Evolutionary conservation across 2,329 filamentous ascomycete species (phyloP).

Genomic region (Exophiala mesophila): DNA sequence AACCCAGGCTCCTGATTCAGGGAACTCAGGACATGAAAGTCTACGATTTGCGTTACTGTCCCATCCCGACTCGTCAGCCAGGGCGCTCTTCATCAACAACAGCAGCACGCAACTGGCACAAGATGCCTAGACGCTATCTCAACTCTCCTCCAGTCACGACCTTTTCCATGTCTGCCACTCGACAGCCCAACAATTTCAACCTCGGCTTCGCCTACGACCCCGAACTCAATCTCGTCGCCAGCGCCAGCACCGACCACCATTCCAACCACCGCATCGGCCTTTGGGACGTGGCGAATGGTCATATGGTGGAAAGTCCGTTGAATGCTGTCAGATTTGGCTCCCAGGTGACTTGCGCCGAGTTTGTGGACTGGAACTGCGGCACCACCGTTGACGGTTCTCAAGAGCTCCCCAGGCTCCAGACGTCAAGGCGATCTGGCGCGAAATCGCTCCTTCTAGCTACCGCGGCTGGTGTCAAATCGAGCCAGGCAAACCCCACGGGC

Average conservation of each 20-base stretch:
- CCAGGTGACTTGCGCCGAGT: conserved; percentile 10
- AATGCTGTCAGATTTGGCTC: conserved; percentile 8
- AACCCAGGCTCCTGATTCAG: conserved; percentile 16
- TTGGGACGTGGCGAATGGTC: conserved; percentile 18
- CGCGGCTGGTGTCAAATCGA: too few relatives aligned
- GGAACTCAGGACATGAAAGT: conserved; percentile 15
- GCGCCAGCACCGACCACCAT: conserved; percentile 13
- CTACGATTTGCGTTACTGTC: conserved; percentile 22
- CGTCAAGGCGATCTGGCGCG: too few relatives aligned
- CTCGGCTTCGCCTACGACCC: conserved; percentile 22
- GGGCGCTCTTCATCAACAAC: not conserved
- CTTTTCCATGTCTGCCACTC: conserved; percentile 11
- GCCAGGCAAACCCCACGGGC: too few relatives aligned
- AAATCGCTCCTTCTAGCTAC: too few relatives aligned
- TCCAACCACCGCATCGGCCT: conserved; percentile 14
- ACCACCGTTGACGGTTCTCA: too few relatives aligned
- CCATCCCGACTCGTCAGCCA: conserved; percentile 4
- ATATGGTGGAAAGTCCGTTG: conserved; percentile 13
- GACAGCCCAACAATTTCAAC: conserved; percentile 12
- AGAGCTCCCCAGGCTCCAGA: too few relatives aligned
- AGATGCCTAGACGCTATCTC: not conserved
- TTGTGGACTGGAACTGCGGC: conserved; percentile 14
- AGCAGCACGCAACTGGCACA: not conserved
- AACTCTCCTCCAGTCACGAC: conserved; percentile 3
- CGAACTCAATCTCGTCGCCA: conserved; percentile 19